These are phyloP conservation scores for Talaromyces funiculosus DNA, from an alignment of 2,329 filamentous ascomycete genomes.

Conservation along the genomic window DNA sequence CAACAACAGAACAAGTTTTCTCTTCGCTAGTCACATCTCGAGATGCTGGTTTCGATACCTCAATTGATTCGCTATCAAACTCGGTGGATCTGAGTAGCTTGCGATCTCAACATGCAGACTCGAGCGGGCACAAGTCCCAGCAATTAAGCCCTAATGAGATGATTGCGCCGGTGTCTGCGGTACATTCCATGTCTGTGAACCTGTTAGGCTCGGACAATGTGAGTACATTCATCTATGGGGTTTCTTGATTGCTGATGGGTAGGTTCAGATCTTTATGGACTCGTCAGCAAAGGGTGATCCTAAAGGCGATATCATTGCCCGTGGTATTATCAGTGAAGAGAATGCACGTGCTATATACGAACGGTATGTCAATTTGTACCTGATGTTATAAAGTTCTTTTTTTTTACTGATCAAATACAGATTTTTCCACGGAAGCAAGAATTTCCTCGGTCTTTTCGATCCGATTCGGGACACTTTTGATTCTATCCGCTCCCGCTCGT, in stretches of 20 bases:
- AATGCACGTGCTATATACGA: slow-evolving; percentile 31
- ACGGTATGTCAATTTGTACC: slow-evolving; percentile 19
- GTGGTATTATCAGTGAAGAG: slow-evolving; percentile 30
- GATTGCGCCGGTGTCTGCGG: slow-evolving; percentile 31
- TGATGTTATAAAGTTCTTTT: background rate
- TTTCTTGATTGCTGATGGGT: background rate
- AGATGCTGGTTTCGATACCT: background rate
- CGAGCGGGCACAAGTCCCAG: slow-evolving; percentile 27
- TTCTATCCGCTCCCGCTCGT: slow-evolving; percentile 30
- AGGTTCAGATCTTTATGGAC: slow-evolving; percentile 27
- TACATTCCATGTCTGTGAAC: slow-evolving; percentile 35
- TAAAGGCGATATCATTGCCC: slow-evolving; percentile 26
- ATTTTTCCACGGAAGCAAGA: slow-evolving; percentile 30
- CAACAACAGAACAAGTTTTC: slow-evolving; percentile 23
- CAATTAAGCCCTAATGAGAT: slow-evolving; percentile 32
- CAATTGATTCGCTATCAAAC: background rate
- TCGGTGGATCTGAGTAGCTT: slow-evolving; percentile 1
- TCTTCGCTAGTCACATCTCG: slow-evolving; percentile 18
- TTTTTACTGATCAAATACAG: slow-evolving; percentile 17
- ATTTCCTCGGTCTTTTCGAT: slow-evolving; percentile 30
- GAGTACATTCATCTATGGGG: background rate
- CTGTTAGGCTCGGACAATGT: slow-evolving; percentile 26
- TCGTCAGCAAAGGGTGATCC: slow-evolving; percentile 24
- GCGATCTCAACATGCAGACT: slow-evolving; percentile 22
- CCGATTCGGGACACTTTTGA: slow-evolving; percentile 34